Base-by-base conservation (phyloP, 2,329 filamentous ascomycete genomes). In the Xylaria multiplex region DNA sequence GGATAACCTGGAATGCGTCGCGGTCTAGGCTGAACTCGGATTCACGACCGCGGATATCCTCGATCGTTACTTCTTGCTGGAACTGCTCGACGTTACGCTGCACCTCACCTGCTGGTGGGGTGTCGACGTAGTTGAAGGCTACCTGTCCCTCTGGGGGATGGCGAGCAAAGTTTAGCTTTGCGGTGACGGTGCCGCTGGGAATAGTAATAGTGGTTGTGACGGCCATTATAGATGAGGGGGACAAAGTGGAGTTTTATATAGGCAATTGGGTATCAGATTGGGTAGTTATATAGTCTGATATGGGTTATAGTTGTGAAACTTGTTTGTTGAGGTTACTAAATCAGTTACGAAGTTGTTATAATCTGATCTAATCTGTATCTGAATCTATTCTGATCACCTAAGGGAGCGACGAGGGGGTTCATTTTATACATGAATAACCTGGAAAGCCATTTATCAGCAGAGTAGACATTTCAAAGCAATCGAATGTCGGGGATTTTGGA, bases 21-120 rank as follows among this genome's bases (percentile, higher is more conserved):
- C 82, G 83, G 80, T 95, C 90, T 14, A 96, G 85, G 7, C 78
- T 85, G 79, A 90, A 94, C 19, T 84, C 80, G 2, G 81, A 75
- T 75, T 96, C 93, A 58, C 81, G 83, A 57, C 90, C 91, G 59
- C 93, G 91, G 72, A 94, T 84, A 80, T 97, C 93, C 67, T 84
- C 81, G 73, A 97, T 85, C 4, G 76, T 75, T 35, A 93, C 86
- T 2, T 83, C 75, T 24, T 87, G 82, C 8, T 77, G 50, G 46
- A 78, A 72, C 65, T 83, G 79, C 59, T 78, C 78, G 78, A 87
- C 91, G 83, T 96, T 96, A 69, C 85, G 84, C 73, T 88, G 85
- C 0, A 88, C 88, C 30, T 84, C 74, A 64, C 88, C 90, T 1
- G 83, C 78, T 0, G 90, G 87, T 0, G 87, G 87, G 8, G 80